phyloP scores from a whole-genome alignment of 306 rosid species.

The Trifolium pratense region DNA sequence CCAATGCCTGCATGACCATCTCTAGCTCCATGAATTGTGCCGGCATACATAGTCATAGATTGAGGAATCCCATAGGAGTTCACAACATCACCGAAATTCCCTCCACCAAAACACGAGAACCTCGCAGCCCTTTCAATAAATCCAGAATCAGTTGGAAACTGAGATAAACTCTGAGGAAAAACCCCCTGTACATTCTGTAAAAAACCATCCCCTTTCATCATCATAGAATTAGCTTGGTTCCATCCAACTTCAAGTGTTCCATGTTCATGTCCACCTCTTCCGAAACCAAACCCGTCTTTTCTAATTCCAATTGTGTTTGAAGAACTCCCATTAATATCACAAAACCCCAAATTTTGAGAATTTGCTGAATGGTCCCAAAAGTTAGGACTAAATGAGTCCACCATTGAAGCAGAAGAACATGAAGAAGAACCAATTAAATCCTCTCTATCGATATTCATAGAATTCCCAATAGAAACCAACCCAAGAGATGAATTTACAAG shows the following conservation, averaged over 20 bases:
- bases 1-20: slow-evolving; percentile 58
- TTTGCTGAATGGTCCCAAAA: slow-evolving; percentile 66
- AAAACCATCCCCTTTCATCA: slow-evolving; percentile 43
- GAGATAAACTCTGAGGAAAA: slow-evolving; percentile 71
- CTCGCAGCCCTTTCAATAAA: slow-evolving; percentile 92
- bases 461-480: slow-evolving; percentile 55
- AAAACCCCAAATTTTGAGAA: slow-evolving; percentile 70
- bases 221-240: not conserved
- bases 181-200: slow-evolving; percentile 62
- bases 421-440: slow-evolving; percentile 69
- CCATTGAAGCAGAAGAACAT: slow-evolving; percentile 73
- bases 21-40: slow-evolving; percentile 50
- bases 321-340: slow-evolving; percentile 57
- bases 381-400: slow-evolving; percentile 62
- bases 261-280: slow-evolving; percentile 58
- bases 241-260: slow-evolving; percentile 17
- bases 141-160: slow-evolving; percentile 85
- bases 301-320: slow-evolving; percentile 53
- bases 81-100: slow-evolving; percentile 60
- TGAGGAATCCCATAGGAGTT: slow-evolving; percentile 70
- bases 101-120: slow-evolving; percentile 79
- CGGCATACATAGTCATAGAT: slow-evolving; percentile 48
- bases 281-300: slow-evolving; percentile 57
- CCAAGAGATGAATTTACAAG: slow-evolving; percentile 64
- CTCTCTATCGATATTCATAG: slow-evolving; percentile 56